Evolutionary conservation across 2,329 filamentous ascomycete genomes (phyloP).

Genomic region (Talaromyces sp.): DNA sequence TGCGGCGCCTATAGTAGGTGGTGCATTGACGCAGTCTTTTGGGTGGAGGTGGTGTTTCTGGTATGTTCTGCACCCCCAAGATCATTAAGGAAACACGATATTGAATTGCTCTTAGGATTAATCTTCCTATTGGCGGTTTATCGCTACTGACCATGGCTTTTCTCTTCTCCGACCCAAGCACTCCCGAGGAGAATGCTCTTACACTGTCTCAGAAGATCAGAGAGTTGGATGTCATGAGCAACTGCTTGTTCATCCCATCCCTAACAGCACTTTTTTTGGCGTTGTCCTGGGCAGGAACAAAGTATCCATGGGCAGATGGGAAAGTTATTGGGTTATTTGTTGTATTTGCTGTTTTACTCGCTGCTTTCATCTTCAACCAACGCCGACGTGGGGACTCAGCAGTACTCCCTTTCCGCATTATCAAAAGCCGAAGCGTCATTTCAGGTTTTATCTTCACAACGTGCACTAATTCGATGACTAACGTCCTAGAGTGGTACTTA

Average conservation of each 20-base stretch:
- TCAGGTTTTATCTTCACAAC: slow-evolving; percentile 19
- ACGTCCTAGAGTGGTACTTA: slow-evolving; percentile 24
- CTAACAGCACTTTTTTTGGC: slow-evolving; percentile 23
- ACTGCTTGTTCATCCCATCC: slow-evolving; percentile 25
- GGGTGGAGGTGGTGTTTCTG: slow-evolving; percentile 4
- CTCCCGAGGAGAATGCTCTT: slow-evolving; percentile 5
- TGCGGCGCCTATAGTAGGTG: background rate
- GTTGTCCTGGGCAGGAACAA: slow-evolving; percentile 31
- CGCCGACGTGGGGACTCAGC: slow-evolving; percentile 24
- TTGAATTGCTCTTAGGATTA: slow-evolving; percentile 19
- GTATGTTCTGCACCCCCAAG: background rate
- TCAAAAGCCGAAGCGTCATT: slow-evolving; percentile 23
- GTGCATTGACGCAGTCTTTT: background rate
- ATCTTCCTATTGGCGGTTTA: slow-evolving; percentile 24
- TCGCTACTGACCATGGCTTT: slow-evolving; percentile 14
- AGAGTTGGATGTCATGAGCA: slow-evolving; percentile 28
- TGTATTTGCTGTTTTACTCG: slow-evolving; percentile 24
- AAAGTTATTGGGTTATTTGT: slow-evolving; percentile 29
- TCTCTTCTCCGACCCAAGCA: slow-evolving; percentile 17
- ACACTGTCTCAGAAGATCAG: slow-evolving; percentile 20
- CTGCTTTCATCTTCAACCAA: slow-evolving; percentile 27
- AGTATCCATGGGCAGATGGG: slow-evolving; percentile 28
- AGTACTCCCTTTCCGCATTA: slow-evolving; percentile 26
- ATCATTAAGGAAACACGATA: background rate
- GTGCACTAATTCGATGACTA: slow-evolving; percentile 19